Evolutionary conservation across 352 stramenopile species (phyloP).

Genomic region (Pythium utonaiense): DNA sequence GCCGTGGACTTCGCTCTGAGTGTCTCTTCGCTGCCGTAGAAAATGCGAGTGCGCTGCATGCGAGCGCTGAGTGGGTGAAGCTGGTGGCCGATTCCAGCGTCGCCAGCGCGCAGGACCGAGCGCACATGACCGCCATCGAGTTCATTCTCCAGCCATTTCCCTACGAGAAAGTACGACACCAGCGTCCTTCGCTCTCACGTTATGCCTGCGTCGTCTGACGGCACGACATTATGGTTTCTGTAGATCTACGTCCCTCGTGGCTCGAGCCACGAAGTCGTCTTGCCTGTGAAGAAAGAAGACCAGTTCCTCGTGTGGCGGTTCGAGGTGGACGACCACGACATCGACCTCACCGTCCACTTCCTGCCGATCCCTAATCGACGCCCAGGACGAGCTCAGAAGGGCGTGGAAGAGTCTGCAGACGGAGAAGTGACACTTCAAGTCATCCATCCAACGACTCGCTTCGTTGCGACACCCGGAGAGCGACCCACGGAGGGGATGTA

Average conservation of each 20-base stretch:
- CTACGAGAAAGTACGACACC: slow-evolving; percentile 45
- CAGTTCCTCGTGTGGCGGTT: slow-evolving; percentile 85
- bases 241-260: slow-evolving; percentile 32
- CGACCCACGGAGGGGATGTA: slow-evolving; percentile 70
- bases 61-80: slow-evolving; percentile 45
- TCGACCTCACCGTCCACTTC: slow-evolving; percentile 75
- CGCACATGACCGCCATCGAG: slow-evolving; percentile 79
- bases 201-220: too few relatives aligned
- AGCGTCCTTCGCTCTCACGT: too few relatives aligned
- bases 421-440: slow-evolving; percentile 41
- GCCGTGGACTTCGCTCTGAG: too few relatives aligned
- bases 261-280: slow-evolving; percentile 53
- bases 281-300: slow-evolving; percentile 34
- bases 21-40: slow-evolving; percentile 1
- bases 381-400: slow-evolving; percentile 3
- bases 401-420: background rate
- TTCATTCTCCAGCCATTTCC: slow-evolving; percentile 83
- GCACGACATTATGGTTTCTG: too few relatives aligned
- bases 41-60: slow-evolving; percentile 20
- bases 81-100: slow-evolving; percentile 51
- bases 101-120: slow-evolving; percentile 36
- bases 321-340: slow-evolving; percentile 75
- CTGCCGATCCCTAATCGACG: slow-evolving; percentile 27
- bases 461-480: slow-evolving; percentile 41
- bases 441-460: slow-evolving; percentile 62